Evolutionary conservation across 1,284 basidiomycete species (phyloP), one percentile per base, ranked within the genome.

Genomic region (Crucibulum cyathiforme): DNA sequence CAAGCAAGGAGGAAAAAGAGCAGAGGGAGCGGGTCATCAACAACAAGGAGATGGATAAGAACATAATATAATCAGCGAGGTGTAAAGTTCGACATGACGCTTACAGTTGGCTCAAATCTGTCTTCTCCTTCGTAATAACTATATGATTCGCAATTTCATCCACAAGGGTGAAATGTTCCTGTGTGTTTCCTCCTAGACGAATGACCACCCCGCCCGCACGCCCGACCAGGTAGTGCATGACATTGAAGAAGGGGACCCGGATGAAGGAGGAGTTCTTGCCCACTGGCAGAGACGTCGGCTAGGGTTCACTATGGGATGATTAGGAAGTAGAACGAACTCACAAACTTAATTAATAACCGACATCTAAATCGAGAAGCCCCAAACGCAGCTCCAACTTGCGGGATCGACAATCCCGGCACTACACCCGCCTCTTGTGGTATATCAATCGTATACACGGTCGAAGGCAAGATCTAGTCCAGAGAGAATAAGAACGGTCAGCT

Each of bases 181-280:
- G 89, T 15, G 89, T 88, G 74, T 93, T 93, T 51, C 91, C 91
- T 10, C 91, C 91, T 2, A 93, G 80, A 47, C 91, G 87, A 46
- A 93, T 78, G 35, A 80, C 73, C 2, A 90, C 80, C 2, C 80
- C 76, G 0, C 90, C 90, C 8, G 78, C 80, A n/a, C 89, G 84
- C 41, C 86, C 82, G 64, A 82, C 75, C 47, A 93, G 74, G 61
- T 87, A 87, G 10, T 84, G 79, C 74, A 94, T 81, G 57, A 93
- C 82, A 72, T 93, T 93, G 17, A 93, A 78, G 72, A 93, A 91
- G 5, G 86, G 84, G 0, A 87, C 81, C 5, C 5, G 31, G 31
- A 31, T 31, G 31, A 52, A 36, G 9, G 31, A 31, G 31, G 31
- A 31, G 31, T 31, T 31, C 31, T 31, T 31, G 31, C 31, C 31